Evolutionary conservation across 2,329 filamentous ascomycete species (phyloP), one percentile per base, ranked within the genome.

Genomic region (Pyrenophora teres): DNA sequence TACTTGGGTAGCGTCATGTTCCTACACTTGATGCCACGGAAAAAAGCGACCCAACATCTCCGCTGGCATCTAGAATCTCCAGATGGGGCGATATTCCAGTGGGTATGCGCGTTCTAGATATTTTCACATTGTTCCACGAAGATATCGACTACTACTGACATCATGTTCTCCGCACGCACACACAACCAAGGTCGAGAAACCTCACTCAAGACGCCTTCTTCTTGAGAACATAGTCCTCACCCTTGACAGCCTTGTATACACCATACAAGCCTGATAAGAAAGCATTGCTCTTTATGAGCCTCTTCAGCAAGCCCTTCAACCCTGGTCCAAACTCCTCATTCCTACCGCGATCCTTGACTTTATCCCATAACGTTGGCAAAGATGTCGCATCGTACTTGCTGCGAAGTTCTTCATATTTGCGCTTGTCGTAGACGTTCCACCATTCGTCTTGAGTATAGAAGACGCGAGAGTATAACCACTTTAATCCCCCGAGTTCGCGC

Each of bases 391-490:
- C 70, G 72, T 88, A 90, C 67, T 87, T 88, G 19, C 66, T 55
- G 13, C 88, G 77, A 60, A 91, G 75, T 1, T 66, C 76, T 27
- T 88, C 81, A 69, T 91, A 90, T 80, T 80, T 84, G 16, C 68
- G 63, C 37, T 76, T 73, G 41, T 83, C 78, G 69, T 89, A 89
- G 44, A 85, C 77, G 30, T 75, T 64, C 86, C 86, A 89, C 73
- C 89, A 91, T 66, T 89, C 84, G 0, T 81, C 76, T 66, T 88
- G 82, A n/a, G 82, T 81, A 71, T 94, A 94, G 76, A 92, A 95
- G 0, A 89, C 88, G 65, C 93, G 88, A 2, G 90, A 90, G 72
- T 96, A 95, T 10, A 95, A 78, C 88, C 90, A 94, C 77, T 95
- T 95, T 77, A 88, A 84, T 2, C 90, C 91, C 40, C 86, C 86